Evolutionary conservation across 1,284 basidiomycete genomes (phyloP).

Genomic region (Wallemia ichthyophaga): DNA sequence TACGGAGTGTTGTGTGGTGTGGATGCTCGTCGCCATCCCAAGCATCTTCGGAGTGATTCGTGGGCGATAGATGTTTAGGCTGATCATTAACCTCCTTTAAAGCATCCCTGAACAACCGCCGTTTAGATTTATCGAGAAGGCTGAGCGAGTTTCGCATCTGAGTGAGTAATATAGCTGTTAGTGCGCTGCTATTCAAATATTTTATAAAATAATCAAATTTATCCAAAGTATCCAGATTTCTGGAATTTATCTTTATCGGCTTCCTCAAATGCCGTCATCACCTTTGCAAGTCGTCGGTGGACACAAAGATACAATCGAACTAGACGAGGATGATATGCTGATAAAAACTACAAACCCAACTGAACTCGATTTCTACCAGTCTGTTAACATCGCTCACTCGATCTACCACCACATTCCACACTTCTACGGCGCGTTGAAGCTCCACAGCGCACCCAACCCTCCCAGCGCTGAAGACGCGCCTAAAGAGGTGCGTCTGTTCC

Average conservation of each 20-base stretch:
- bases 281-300: neutral
- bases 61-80: no score
- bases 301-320: neutral
- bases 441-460: no score
- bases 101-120: neutral
- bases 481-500: neutral
- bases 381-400: neutral
- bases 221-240: no score
- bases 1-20: neutral
- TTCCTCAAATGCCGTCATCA: neutral
- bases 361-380: neutral
- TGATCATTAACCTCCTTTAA: neutral
- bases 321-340: neutral
- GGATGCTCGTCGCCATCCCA: neutral
- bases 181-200: no score
- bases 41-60: neutral
- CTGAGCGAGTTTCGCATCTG: no score
- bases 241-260: no score
- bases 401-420: neutral
- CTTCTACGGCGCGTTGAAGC: neutral
- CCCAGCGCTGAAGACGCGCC: neutral
- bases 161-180: no score
- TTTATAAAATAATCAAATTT: no score
- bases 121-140: neutral
- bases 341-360: neutral